Evolutionary conservation across 2,329 filamentous ascomycete genomes (phyloP).

Genomic region (Aspergillus caelatus): DNA sequence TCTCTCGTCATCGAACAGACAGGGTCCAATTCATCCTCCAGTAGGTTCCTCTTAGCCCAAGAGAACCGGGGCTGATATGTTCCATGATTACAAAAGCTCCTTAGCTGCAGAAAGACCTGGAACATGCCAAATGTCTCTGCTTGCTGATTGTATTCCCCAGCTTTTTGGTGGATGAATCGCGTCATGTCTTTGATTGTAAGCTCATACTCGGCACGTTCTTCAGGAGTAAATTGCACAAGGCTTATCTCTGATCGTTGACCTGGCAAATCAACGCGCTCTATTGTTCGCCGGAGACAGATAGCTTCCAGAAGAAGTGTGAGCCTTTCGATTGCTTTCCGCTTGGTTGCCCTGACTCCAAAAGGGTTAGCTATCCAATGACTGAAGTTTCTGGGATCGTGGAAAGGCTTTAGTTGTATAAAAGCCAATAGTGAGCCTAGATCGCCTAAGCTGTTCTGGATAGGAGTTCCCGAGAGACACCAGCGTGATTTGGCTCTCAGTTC

Average conservation of each 20-base stretch:
- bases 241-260: neutral
- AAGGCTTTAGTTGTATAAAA: conserved; percentile 45
- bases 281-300: conserved; percentile 28
- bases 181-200: neutral
- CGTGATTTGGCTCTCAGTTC: conserved; percentile 48
- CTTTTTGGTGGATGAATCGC: conserved; percentile 1
- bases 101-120: conserved; percentile 32
- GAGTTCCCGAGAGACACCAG: conserved; percentile 59
- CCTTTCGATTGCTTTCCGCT: conserved; percentile 17
- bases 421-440: conserved; percentile 56
- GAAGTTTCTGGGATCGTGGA: conserved; percentile 4
- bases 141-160: neutral
- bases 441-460: conserved; percentile 57
- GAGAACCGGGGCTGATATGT: conserved; percentile 10
- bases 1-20: conserved; percentile 8
- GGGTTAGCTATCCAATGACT: conserved; percentile 25
- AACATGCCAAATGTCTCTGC: conserved; percentile 46
- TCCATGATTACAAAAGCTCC: conserved; percentile 12
- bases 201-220: neutral
- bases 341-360: conserved; percentile 36
- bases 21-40: conserved; percentile 5
- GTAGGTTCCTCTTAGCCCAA: conserved; percentile 7
- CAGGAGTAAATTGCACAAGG: neutral
- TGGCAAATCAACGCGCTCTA: conserved; percentile 27
- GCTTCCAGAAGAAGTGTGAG: conserved; percentile 35